Conservation (phyloP, 768 basidiomycete species). For the Tricholoma flavovirens region DNA sequence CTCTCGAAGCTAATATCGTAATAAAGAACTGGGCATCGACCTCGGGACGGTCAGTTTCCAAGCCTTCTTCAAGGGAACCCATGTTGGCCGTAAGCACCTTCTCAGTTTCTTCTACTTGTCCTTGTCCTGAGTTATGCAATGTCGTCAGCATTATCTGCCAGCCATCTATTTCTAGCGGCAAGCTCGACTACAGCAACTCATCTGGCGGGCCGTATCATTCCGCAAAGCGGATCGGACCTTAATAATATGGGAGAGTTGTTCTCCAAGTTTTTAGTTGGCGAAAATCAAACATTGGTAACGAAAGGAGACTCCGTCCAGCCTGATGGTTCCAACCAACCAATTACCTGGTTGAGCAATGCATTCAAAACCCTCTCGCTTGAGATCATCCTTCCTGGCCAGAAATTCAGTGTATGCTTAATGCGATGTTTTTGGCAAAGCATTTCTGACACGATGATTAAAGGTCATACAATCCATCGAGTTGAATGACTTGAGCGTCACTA, state of each 20-base stretch:
- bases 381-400: conserved; percentile 59
- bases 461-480: conserved; percentile 61
- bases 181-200: conserved; percentile 42
- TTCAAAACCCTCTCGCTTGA: conserved; percentile 60
- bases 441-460: conserved; percentile 20
- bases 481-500: conserved; percentile 48
- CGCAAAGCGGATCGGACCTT: conserved; percentile 51
- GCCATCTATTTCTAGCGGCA: conserved; percentile 45
- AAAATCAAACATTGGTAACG: conserved; percentile 57
- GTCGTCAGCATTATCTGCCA: conserved; percentile 44
- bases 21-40: conserved; percentile 60
- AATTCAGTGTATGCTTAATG: conserved; percentile 35
- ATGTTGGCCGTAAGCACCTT: conserved; percentile 53
- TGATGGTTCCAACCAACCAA: conserved; percentile 40
- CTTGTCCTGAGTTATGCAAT: neutral
- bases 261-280: conserved; percentile 56
- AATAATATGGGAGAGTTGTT: conserved; percentile 56
- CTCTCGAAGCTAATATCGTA: conserved; percentile 10
- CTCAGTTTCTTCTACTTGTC: neutral
- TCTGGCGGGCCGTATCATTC: conserved; percentile 58
- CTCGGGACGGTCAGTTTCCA: conserved; percentile 62
- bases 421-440: neutral
- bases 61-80: conserved; percentile 48
- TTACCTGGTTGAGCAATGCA: conserved; percentile 63
- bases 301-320: conserved; percentile 59